Evolutionary conservation across 495 filamentous ascomycete species (phyloP), one percentile per base, ranked within the genome.

Genomic region (Penicillium paxilli): DNA sequence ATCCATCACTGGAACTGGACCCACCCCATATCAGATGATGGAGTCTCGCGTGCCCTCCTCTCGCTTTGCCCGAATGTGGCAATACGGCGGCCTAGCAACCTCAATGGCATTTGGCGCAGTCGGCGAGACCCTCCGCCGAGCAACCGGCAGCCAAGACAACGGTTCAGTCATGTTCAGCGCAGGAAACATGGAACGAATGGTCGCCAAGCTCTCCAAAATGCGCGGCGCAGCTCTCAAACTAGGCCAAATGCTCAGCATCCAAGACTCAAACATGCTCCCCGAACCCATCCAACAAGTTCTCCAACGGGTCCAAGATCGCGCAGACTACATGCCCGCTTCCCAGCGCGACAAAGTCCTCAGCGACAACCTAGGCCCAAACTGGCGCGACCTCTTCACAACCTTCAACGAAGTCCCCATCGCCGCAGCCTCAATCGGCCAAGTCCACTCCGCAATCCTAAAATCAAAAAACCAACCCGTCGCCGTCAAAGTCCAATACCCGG

Each of bases 361-460:
- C 0, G 72, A 79, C 5, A 96, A 92, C 63, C 83, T 98, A 3
- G 95, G 95, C 5, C 61, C 84, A 1, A 80, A 92, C 45, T 98
- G 94, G 94, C 82, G 92, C 19, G 83, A 89, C 10, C 73, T 97
- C 2, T 98, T 92, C 63, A 74, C 71, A 10, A 82, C 84, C 1
- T 98, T 98, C 63, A 86, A 95, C 6, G 94, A 98, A 45, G 84
- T 89, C 37, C 94, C 94, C 1, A 89, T 98, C 59, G 94, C 94
- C 4, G 94, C 94, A 14, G 94, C 94, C n/a, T 97, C 92, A 0
- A 98, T 98, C 55, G 94, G 94, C 20, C 94, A 98, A 72, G 94
- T 98, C 0, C 94, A 98, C 72, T 81, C 86, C 41, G 94, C 92
- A 1, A 81, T 83, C 1, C 81, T 98, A n/a, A 85, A 83, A 44